Conservation (phyloP, 192 early-diverging fungal species). For the Pilobolus umbonatus region DNA sequence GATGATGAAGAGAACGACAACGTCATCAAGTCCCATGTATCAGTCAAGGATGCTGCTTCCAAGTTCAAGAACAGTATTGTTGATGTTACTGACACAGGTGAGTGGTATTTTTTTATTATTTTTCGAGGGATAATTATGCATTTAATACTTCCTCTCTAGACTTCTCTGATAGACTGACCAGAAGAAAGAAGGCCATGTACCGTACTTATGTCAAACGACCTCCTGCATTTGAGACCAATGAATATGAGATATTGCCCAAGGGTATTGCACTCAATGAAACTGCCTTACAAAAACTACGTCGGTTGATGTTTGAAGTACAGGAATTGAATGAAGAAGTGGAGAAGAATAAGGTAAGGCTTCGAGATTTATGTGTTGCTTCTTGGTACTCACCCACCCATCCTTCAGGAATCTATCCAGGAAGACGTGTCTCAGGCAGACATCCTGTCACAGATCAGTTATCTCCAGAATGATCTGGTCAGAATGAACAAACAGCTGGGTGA, state of each 20-base stretch:
- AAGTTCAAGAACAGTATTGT: slow-evolving; percentile 52
- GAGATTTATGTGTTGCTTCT: not conserved
- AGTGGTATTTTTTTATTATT: not conserved
- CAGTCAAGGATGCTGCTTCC: slow-evolving; percentile 48
- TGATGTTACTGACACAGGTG: slow-evolving; percentile 51
- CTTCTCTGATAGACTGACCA: slow-evolving; percentile 52
- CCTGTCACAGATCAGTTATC: slow-evolving; percentile 42
- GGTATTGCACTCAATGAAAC: slow-evolving; percentile 59
- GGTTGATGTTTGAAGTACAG: slow-evolving; percentile 79
- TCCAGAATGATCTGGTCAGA: slow-evolving; percentile 46
- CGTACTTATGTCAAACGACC: slow-evolving; percentile 46
- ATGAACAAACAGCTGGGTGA: slow-evolving; percentile 41
- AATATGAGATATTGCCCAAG: slow-evolving; percentile 53
- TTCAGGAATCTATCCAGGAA: slow-evolving; percentile 28
- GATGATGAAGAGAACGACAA: slow-evolving; percentile 59
- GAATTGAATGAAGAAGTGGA: slow-evolving; percentile 70
- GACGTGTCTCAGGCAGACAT: slow-evolving; percentile 42
- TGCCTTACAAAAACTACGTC: slow-evolving; percentile 63
- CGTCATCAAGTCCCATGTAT: slow-evolving; percentile 49
- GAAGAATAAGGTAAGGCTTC: slow-evolving; percentile 40
- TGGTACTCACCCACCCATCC: not conserved
- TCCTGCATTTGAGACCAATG: slow-evolving; percentile 44
- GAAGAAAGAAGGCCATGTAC: slow-evolving; percentile 57
- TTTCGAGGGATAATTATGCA: not conserved
- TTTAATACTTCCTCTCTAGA: slow-evolving; percentile 22